These are phyloP conservation scores for Camellia japonica DNA, from an alignment of 148 eudicot species.

Conservation along the genomic window DNA sequence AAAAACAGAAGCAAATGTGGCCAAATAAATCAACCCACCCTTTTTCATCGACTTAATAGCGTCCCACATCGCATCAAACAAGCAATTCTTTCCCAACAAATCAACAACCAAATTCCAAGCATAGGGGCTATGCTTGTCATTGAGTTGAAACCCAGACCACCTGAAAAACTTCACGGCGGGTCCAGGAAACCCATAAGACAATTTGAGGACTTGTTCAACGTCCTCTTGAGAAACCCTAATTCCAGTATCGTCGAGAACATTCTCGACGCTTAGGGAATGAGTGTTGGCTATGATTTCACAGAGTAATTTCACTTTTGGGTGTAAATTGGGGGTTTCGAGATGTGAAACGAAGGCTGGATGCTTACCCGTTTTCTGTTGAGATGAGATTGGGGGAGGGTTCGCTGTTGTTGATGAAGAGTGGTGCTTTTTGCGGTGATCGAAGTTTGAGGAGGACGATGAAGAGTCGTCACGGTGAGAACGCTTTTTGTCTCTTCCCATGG, in stretches of 20 bases:
- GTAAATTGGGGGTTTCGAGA: conserved; percentile 45
- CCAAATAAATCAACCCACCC: conserved; percentile 47
- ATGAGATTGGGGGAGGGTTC: conserved; percentile 7
- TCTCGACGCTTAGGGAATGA: conserved; percentile 42
- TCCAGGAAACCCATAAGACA: conserved; percentile 53
- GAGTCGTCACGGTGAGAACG: conserved; percentile 30
- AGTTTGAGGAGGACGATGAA: conserved; percentile 24
- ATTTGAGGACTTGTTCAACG: conserved; percentile 59
- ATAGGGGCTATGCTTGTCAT: conserved; percentile 47
- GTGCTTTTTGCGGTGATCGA: conserved; percentile 23
- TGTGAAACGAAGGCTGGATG: conserved; percentile 42
- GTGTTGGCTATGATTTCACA: conserved; percentile 64
- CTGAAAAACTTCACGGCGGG: conserved; percentile 68
- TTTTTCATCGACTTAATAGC: conserved; percentile 75
- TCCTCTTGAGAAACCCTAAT: conserved; percentile 44
- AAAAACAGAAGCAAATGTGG: conserved; percentile 74
- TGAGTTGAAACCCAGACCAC: conserved; percentile 62
- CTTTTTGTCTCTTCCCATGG: conserved; percentile 27
- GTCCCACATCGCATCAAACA: conserved; percentile 92
- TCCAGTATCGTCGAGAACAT: conserved; percentile 44
- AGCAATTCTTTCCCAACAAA: conserved; percentile 64
- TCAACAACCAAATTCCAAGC: conserved; percentile 80
- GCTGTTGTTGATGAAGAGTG: conserved; percentile 20
- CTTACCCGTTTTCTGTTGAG: conserved; percentile 28
- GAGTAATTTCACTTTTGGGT: conserved; percentile 45